Percentiles rank a stretch among this genome's conserved stretches.
phyloP scores from a whole-genome alignment of 768 basidiomycete species.

The Leucocoprinus leucothites region DNA sequence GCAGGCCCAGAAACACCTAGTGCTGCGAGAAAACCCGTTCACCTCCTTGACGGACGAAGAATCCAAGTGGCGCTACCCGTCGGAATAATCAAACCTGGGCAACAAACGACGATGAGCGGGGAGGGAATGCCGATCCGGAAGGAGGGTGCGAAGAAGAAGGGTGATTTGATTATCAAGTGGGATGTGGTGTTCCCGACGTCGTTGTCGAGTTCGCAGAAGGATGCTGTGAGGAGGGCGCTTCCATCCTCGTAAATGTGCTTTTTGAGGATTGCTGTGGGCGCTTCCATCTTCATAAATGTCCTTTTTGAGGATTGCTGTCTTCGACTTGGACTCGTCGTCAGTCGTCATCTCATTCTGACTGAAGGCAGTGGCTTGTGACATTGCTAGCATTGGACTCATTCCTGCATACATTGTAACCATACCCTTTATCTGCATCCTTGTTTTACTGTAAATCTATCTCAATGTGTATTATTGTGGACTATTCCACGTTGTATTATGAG shows the following conservation, averaged over 20 bases:
- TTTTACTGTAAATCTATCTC: too few species aligned
- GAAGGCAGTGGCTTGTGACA: too few species aligned
- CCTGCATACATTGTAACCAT: not conserved
- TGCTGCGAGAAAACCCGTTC: constrained; percentile 45
- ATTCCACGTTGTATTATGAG: too few species aligned
- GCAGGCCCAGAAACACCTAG: constrained; percentile 38
- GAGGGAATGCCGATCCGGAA: constrained; percentile 95
- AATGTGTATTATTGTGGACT: too few species aligned
- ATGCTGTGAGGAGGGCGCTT: constrained; percentile 70
- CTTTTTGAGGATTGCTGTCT: too few species aligned
- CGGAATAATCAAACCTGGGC: constrained; percentile 73
- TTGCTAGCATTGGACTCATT: too few species aligned
- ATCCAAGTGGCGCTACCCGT: constrained; percentile 64
- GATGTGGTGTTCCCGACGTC: constrained; percentile 81
- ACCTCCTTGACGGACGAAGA: constrained; percentile 77
- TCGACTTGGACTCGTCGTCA: too few species aligned
- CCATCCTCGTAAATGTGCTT: constrained; percentile 6
- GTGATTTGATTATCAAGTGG: constrained; percentile 82
- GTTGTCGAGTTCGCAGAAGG: constrained; percentile 75
- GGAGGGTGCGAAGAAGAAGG: constrained; percentile 70
- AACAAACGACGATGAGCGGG: constrained; percentile 63
- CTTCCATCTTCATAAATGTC: too few species aligned
- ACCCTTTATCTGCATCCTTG: not conserved
- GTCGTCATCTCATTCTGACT: too few species aligned
- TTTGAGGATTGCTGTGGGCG: too few species aligned